phyloP scores from a whole-genome alignment of 2,329 filamentous ascomycete species.

The Alternaria postmessia region DNA sequence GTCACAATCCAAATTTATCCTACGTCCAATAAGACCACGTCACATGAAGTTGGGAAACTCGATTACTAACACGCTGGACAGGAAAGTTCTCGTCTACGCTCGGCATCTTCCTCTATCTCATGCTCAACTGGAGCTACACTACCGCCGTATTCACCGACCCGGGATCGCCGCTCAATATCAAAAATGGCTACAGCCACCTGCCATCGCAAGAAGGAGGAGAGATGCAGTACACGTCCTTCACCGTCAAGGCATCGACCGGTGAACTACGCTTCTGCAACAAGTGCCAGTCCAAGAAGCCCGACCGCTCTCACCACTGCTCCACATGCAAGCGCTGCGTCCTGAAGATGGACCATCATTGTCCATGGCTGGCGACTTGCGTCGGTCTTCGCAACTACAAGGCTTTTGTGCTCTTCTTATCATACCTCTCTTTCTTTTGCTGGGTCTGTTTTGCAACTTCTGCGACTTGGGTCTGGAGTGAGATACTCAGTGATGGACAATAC shows the following conservation, averaged over 20 bases:
- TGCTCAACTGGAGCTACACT: conserved; percentile 90
- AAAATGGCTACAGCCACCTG: conserved; percentile 76
- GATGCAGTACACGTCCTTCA: conserved; percentile 75
- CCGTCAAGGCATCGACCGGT: conserved; percentile 85
- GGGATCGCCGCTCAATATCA: conserved; percentile 67
- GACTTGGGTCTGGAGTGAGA: conserved; percentile 85
- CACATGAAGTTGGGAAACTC: not conserved
- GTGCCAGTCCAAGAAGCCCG: conserved; percentile 91
- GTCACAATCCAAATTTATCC: not conserved
- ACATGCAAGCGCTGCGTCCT: conserved; percentile 92
- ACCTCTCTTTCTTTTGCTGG: conserved; percentile 86
- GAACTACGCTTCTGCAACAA: conserved; percentile 95
- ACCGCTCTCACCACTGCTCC: conserved; percentile 95
- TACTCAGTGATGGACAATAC: conserved; percentile 74
- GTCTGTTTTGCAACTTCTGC: conserved; percentile 79
- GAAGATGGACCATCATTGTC: conserved; percentile 99
- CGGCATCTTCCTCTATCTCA: conserved; percentile 74
- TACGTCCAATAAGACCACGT: not conserved
- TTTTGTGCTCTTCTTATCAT: conserved; percentile 90
- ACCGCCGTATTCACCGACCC: conserved; percentile 92
- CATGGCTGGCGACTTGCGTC: conserved; percentile 96
- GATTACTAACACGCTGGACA: conserved; percentile 37
- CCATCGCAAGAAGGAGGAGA: conserved; percentile 71
- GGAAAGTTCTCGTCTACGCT: conserved; percentile 63
- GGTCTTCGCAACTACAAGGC: conserved; percentile 95